These are phyloP conservation scores for Sphaerulina musiva DNA, from an alignment of 2,329 filamentous ascomycete species.

Conservation along the genomic window DNA sequence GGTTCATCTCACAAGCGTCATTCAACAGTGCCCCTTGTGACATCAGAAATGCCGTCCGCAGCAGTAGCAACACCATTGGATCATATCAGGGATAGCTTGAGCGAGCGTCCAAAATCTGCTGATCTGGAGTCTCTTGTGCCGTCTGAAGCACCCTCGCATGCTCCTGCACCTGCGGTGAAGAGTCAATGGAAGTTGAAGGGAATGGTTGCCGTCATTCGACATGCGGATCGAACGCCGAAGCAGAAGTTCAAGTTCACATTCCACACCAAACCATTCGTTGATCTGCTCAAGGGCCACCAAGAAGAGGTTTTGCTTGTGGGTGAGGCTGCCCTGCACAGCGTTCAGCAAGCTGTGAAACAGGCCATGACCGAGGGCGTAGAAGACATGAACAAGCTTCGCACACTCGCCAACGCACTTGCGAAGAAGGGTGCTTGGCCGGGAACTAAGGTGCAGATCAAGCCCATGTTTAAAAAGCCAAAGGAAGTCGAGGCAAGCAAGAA, in stretches of 20 bases:
- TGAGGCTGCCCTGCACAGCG: conserved; percentile 79
- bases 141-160: conserved; percentile 24
- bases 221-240: conserved; percentile 95
- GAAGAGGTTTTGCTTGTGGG: conserved; percentile 94
- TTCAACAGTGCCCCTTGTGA: conserved; percentile 20
- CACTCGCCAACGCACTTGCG: conserved; percentile 76
- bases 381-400: conserved; percentile 76
- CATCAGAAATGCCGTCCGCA: conserved; percentile 29
- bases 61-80: conserved; percentile 24
- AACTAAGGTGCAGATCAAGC: conserved; percentile 98
- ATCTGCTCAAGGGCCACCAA: conserved; percentile 87
- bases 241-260: conserved; percentile 99
- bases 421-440: conserved; percentile 93
- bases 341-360: conserved; percentile 76
- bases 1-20: conserved; percentile 11
- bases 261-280: conserved; percentile 91
- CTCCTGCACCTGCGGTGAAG: conserved; percentile 58
- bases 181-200: conserved; percentile 98
- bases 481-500: conserved; percentile 15
- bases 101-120: conserved; percentile 14
- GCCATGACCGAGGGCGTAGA: conserved; percentile 75
- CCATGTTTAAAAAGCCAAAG: conserved; percentile 91
- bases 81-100: conserved; percentile 4
- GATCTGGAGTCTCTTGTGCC: conserved; percentile 16
- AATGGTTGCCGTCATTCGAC: conserved; percentile 90